These are phyloP conservation scores for Ophiostoma piceae DNA, from an alignment of 2,329 filamentous ascomycete species.

Conservation along the genomic window DNA sequence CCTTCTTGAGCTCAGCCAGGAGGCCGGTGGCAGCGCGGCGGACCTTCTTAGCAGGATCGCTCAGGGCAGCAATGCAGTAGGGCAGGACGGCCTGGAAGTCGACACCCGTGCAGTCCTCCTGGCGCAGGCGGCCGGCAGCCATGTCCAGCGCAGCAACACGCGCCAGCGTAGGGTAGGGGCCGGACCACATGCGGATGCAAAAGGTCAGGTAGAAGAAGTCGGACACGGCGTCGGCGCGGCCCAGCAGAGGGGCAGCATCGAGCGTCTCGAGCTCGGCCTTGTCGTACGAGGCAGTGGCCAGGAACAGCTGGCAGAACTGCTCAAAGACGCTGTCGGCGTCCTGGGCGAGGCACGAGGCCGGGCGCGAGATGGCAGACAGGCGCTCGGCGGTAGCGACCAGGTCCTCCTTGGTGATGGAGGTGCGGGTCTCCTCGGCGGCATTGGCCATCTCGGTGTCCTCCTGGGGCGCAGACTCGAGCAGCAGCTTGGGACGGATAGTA, in stretches of 20 bases:
- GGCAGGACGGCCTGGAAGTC: conserved; percentile 80
- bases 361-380: conserved; percentile 32
- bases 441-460: conserved; percentile 48
- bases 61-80: conserved; percentile 68
- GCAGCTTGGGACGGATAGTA: conserved; percentile 54
- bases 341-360: conserved; percentile 48
- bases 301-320: conserved; percentile 55
- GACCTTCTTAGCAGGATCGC: conserved; percentile 69
- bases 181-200: conserved; percentile 68
- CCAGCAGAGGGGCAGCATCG: conserved; percentile 51
- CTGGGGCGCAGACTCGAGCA: conserved; percentile 39
- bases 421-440: conserved; percentile 27
- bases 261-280: conserved; percentile 45
- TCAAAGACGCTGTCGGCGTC: conserved; percentile 50
- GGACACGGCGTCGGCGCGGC: conserved; percentile 49
- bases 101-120: conserved; percentile 43
- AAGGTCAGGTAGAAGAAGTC: conserved; percentile 69
- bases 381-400: conserved; percentile 39
- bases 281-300: conserved; percentile 45
- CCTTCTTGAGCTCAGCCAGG: conserved; percentile 49
- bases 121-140: conserved; percentile 53
- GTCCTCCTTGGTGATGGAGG: conserved; percentile 31
- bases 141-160: conserved; percentile 64
- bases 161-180: conserved; percentile 62
- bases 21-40: conserved; percentile 69